phyloP scores from a whole-genome alignment of 208 protist species.

The Acanthamoeba rhysodes region DNA sequence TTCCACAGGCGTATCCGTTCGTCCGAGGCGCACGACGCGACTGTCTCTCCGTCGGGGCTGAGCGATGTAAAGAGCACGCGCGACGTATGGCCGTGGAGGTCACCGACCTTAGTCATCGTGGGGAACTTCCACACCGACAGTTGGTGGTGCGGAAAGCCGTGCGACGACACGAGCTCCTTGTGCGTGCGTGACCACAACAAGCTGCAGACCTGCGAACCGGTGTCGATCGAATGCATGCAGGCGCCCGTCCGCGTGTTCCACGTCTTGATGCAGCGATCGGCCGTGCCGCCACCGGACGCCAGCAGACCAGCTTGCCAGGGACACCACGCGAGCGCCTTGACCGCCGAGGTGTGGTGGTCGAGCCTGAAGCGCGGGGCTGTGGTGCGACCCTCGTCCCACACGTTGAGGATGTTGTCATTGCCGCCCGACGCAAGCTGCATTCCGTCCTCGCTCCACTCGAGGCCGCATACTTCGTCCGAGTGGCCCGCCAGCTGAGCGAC shows the following conservation, averaged over 20 bases:
- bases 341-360: conserved; percentile 92
- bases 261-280: conserved; percentile 98
- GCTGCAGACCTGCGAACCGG: conserved; percentile 96
- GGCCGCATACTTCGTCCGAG: conserved; percentile 97
- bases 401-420: conserved; percentile 97
- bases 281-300: conserved; percentile 98
- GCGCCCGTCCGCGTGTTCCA: conserved; percentile 97
- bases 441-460: conserved; percentile 96
- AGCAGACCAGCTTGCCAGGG: conserved; percentile 95
- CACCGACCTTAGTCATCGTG: conserved; percentile 96
- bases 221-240: conserved; percentile 96
- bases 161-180: conserved; percentile 98
- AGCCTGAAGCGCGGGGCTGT: conserved; percentile 90
- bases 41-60: conserved; percentile 96
- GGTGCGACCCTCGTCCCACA: conserved; percentile 94
- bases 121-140: conserved; percentile 99
- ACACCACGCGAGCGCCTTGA: conserved; percentile 98
- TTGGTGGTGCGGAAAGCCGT: conserved; percentile 99
- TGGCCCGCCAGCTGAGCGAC: conserved; percentile 92
- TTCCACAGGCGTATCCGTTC: conserved; percentile 95
- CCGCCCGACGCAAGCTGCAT: conserved; percentile 94
- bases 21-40: conserved; percentile 87
- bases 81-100: conserved; percentile 97
- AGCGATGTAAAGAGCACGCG: conserved; percentile 99
- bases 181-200: conserved; percentile 97